Evolutionary conservation across 306 rosid species (phyloP).

Genomic region (Cicer yamashitae): DNA sequence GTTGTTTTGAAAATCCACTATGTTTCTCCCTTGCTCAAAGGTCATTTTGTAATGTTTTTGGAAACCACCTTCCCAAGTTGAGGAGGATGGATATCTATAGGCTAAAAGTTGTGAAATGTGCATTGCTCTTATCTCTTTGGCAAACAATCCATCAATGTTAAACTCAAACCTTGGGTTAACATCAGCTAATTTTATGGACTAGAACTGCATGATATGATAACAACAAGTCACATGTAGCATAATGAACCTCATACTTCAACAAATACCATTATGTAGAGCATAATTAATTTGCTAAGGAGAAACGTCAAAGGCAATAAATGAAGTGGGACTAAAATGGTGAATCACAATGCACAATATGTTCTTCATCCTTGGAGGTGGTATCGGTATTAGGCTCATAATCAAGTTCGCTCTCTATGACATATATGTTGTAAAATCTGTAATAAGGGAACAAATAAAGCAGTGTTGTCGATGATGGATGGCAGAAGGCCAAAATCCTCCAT

Average conservation of each 20-base stretch:
- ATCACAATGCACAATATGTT: not conserved
- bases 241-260: not conserved
- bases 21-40: slow-evolving; percentile 57
- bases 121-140: slow-evolving; percentile 67
- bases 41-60: slow-evolving; percentile 56
- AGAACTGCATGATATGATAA: slow-evolving; percentile 61
- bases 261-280: not conserved
- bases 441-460: no score
- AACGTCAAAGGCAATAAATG: not conserved
- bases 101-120: not conserved
- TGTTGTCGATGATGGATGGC: no score
- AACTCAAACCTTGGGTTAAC: slow-evolving; percentile 81
- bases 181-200: slow-evolving; percentile 89
- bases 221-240: slow-evolving; percentile 12
- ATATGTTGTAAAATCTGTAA: no score
- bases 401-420: no score
- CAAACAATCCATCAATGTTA: slow-evolving; percentile 74
- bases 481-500: no score
- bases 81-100: not conserved
- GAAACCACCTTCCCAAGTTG: slow-evolving; percentile 66
- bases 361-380: no score
- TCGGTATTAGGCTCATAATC: no score
- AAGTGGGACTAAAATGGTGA: not conserved
- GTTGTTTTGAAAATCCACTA: slow-evolving; percentile 34
- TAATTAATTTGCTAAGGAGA: not conserved